These are phyloP conservation scores for Megacollybia marginata DNA, from an alignment of 768 basidiomycete species.

Conservation along the genomic window DNA sequence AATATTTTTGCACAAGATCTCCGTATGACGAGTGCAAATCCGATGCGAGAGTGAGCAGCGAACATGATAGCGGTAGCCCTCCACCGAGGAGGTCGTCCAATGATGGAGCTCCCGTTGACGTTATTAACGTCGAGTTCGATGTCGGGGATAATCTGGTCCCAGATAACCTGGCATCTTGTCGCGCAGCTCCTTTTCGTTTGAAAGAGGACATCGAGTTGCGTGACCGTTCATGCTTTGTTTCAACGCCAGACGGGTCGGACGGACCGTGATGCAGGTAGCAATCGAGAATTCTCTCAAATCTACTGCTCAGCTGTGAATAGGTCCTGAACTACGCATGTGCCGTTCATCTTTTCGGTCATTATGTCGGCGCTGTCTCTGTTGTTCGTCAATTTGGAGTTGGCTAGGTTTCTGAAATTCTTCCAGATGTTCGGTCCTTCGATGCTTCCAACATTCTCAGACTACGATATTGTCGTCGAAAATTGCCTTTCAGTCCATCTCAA, in stretches of 20 bases:
- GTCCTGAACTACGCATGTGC: constrained; percentile 47
- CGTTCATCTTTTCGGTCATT: constrained; percentile 55
- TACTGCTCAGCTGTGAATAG: constrained; percentile 20
- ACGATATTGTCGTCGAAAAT: constrained; percentile 61
- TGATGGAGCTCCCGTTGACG: constrained; percentile 86
- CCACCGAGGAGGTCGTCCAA: constrained; percentile 94
- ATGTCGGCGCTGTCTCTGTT: constrained; percentile 48
- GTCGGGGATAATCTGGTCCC: constrained; percentile 57
- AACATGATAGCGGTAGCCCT: constrained; percentile 78
- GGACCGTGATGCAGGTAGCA: too few species aligned
- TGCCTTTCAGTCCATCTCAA: constrained; percentile 45
- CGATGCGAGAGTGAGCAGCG: constrained; percentile 67
- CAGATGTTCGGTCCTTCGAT: constrained; percentile 75
- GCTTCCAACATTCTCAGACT: constrained; percentile 65
- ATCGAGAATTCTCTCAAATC: too few species aligned
- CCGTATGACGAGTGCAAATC: constrained; percentile 85
- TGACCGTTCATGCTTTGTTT: too few species aligned
- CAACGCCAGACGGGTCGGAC: too few species aligned
- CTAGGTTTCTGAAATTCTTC: neutral
- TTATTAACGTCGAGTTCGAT: constrained; percentile 47
- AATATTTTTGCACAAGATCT: constrained; percentile 82
- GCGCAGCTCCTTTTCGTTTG: constrained; percentile 53
- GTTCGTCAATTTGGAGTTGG: constrained; percentile 25
- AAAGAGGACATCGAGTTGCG: constrained; percentile 61
- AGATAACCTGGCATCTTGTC: constrained; percentile 30